phyloP scores from a whole-genome alignment of 169 alveolate genomes.

The Theileria orientalis region DNA sequence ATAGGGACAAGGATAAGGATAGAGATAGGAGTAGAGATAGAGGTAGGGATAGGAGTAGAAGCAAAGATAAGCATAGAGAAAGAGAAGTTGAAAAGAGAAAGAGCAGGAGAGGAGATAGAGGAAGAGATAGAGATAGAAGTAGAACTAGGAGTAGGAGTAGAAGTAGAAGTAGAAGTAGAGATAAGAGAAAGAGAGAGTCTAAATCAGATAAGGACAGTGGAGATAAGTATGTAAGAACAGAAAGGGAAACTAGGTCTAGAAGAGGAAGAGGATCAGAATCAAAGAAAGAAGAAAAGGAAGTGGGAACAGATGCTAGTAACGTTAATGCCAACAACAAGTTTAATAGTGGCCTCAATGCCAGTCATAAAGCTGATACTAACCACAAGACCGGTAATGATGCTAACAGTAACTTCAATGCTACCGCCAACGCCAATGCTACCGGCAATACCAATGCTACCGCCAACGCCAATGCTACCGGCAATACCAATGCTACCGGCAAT shows the following conservation, averaged over 20 bases:
- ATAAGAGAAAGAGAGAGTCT: too few relatives aligned
- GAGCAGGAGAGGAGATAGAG: neutral
- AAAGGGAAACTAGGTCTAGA: neutral
- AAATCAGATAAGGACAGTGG: too few relatives aligned
- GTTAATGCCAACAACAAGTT: too few relatives aligned
- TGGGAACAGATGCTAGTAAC: neutral
- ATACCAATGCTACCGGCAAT: neutral
- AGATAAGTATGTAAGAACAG: too few relatives aligned
- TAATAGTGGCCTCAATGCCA: too few relatives aligned
- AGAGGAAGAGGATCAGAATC: neutral
- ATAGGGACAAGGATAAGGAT: neutral
- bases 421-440: neutral
- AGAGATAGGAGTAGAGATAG: neutral
- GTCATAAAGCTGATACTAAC: neutral
- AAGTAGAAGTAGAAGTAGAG: neutral
- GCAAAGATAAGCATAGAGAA: neutral
- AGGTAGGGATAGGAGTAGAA: neutral
- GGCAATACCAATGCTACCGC: neutral
- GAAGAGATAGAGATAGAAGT: neutral
- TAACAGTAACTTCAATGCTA: too few relatives aligned
- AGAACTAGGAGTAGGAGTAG: neutral
- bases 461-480: neutral
- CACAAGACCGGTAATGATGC: neutral
- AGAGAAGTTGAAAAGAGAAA: neutral
- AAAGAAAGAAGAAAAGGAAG: neutral